Evolutionary conservation across 2,329 filamentous ascomycete species (phyloP).

Genomic region (Aspergillus calidoustus): DNA sequence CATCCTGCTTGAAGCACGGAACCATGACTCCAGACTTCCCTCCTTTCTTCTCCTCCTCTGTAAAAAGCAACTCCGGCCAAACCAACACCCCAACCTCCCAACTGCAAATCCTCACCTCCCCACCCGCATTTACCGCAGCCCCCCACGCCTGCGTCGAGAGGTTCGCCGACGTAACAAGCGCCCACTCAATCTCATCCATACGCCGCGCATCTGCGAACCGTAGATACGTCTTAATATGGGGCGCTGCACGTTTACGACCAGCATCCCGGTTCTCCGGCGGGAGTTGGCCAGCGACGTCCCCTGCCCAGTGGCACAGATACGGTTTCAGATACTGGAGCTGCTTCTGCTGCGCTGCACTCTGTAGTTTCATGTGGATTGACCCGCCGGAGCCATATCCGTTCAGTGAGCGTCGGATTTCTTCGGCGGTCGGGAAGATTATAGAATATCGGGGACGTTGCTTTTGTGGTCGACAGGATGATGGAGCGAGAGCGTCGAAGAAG

Average conservation of each 20-base stretch:
- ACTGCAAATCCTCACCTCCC: conserved; percentile 73
- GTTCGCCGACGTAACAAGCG: conserved; percentile 87
- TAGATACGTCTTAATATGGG: conserved; percentile 89
- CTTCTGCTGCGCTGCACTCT: conserved; percentile 70
- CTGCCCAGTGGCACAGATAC: conserved; percentile 76
- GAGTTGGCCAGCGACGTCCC: conserved; percentile 48
- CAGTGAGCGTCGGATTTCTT: conserved; percentile 75
- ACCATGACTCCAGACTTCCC: conserved; percentile 61
- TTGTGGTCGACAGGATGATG: conserved; percentile 11
- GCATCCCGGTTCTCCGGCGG: conserved; percentile 48
- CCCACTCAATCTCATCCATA: conserved; percentile 72
- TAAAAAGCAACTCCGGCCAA: conserved; percentile 67
- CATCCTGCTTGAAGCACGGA: conserved; percentile 68
- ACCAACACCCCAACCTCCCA: conserved; percentile 85
- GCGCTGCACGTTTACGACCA: conserved; percentile 71
- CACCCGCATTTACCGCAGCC: conserved; percentile 59
- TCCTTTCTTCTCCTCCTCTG: not conserved
- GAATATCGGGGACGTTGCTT: conserved; percentile 60
- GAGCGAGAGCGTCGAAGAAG: conserved; percentile 57
- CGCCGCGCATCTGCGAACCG: conserved; percentile 55
- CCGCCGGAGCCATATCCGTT: conserved; percentile 78
- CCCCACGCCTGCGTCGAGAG: conserved; percentile 91
- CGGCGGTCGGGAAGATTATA: conserved; percentile 78
- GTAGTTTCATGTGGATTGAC: conserved; percentile 81
- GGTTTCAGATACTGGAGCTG: conserved; percentile 75